Conservation (phyloP, 345 rosid species). For the Arabis alpina region DNA sequence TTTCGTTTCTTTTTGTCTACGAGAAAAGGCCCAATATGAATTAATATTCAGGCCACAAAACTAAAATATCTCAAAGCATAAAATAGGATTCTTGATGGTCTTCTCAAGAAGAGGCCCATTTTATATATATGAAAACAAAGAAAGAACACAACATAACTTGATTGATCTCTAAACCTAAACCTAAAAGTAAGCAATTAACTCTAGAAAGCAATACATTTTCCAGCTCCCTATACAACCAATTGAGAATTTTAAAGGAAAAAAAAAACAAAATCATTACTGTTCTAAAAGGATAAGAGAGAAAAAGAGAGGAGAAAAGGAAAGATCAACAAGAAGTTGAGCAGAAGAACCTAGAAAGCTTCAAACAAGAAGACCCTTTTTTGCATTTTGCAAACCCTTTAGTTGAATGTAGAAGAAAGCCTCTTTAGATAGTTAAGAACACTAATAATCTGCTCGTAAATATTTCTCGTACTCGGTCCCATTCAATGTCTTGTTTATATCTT, state of each 20-base stretch:
- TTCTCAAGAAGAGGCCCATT: constrained; percentile 19
- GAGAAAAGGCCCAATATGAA: no score
- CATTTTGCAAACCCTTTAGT: constrained; percentile 26
- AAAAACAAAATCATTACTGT: constrained; percentile 4
- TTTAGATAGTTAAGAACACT: constrained; percentile 19
- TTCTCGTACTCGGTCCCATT: constrained; percentile 69
- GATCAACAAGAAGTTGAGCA: constrained; percentile 30
- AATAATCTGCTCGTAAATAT: constrained; percentile 66
- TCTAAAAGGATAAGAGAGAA: neutral
- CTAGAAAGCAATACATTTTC: constrained; percentile 4
- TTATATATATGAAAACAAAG: neutral
- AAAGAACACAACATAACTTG: neutral
- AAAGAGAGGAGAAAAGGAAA: neutral
- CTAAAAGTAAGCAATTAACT: neutral
- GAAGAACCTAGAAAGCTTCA: constrained; percentile 26
- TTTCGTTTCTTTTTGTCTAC: no score
- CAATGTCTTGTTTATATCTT: constrained; percentile 67
- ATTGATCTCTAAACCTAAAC: neutral
- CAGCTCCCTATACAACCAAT: constrained; percentile 26
- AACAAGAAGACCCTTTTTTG: constrained; percentile 20
- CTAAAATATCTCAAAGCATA: neutral
- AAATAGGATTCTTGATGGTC: neutral
- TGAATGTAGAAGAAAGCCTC: neutral
- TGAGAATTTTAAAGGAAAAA: neutral
- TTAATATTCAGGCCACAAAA: neutral